A percentile compares a stretch with the other conserved stretches of the same genome.
phyloP scores from a whole-genome alignment of 2,329 filamentous ascomycete species.

The Colletotrichum gloeosporioides region DNA sequence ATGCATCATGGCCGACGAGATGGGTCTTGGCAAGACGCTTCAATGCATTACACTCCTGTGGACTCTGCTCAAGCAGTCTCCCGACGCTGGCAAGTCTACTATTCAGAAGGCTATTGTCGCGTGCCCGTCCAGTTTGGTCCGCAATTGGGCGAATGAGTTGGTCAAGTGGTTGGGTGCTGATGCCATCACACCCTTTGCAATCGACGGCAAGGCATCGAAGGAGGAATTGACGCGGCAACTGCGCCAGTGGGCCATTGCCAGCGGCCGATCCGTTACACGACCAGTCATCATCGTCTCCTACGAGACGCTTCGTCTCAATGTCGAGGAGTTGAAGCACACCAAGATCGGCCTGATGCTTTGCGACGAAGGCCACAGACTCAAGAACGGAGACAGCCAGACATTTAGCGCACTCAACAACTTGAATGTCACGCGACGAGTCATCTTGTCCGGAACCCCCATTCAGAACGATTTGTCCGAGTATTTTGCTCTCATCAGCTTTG shows the following conservation, averaged over 20 bases:
- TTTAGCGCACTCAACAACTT: conserved; percentile 90
- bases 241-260: conserved; percentile 92
- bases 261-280: conserved; percentile 85
- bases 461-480: conserved; percentile 99
- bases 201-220: conserved; percentile 95
- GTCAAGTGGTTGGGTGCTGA: conserved; percentile 95
- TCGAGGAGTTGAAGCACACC: conserved; percentile 86
- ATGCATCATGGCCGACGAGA: conserved; percentile 99
- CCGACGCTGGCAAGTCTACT: conserved; percentile 89
- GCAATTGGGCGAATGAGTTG: conserved; percentile 98
- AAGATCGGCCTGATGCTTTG: conserved; percentile 93
- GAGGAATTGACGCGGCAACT: conserved; percentile 90
- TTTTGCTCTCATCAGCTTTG: conserved; percentile 94
- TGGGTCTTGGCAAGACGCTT: conserved; percentile 96
- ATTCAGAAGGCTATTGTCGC: conserved; percentile 98
- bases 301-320: conserved; percentile 90
- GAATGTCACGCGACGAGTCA: conserved; percentile 90
- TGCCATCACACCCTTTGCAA: conserved; percentile 90
- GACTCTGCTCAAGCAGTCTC: conserved; percentile 95
- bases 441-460: conserved; percentile 95
- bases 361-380: conserved; percentile 94
- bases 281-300: conserved; percentile 98
- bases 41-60: conserved; percentile 97
- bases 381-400: conserved; percentile 95
- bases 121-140: conserved; percentile 93